These are phyloP conservation scores for Cercospora zeina DNA, from an alignment of 2,329 filamentous ascomycete genomes.

Conservation along the genomic window DNA sequence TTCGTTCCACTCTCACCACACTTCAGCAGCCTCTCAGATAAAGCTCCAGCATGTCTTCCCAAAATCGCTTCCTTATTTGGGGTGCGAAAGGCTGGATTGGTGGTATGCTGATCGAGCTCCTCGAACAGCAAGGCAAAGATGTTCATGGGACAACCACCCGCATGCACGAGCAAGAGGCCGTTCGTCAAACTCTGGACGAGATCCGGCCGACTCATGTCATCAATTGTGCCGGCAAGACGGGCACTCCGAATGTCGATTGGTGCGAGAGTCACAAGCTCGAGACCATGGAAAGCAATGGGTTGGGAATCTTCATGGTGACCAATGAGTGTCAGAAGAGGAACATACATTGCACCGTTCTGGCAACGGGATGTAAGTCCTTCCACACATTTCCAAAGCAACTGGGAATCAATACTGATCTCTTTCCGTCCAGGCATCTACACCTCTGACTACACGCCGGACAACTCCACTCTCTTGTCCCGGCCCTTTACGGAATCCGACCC, in stretches of 20 bases:
- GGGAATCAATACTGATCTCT: neutral
- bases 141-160: constrained; percentile 62
- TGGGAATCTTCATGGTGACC: constrained; percentile 64
- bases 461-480: constrained; percentile 53
- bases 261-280: constrained; percentile 69
- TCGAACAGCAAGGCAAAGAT: constrained; percentile 61
- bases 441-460: constrained; percentile 25
- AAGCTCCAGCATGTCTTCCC: constrained; percentile 18
- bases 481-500: constrained; percentile 63
- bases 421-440: constrained; percentile 32
- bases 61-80: constrained; percentile 63
- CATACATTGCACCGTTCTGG: constrained; percentile 66
- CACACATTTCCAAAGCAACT: neutral
- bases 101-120: constrained; percentile 60
- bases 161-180: constrained; percentile 63
- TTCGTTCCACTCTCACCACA: constrained; percentile 15
- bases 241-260: constrained; percentile 69
- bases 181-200: constrained; percentile 57
- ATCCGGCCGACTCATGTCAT: constrained; percentile 66
- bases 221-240: constrained; percentile 66
- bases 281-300: constrained; percentile 66
- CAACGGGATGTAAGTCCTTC: constrained; percentile 59
- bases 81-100: constrained; percentile 65
- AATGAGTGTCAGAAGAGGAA: constrained; percentile 60
- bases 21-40: neutral